Evolutionary conservation across 306 rosid species (phyloP), one percentile per base, ranked within the genome.

Genomic region (Trifolium subterraneum): DNA sequence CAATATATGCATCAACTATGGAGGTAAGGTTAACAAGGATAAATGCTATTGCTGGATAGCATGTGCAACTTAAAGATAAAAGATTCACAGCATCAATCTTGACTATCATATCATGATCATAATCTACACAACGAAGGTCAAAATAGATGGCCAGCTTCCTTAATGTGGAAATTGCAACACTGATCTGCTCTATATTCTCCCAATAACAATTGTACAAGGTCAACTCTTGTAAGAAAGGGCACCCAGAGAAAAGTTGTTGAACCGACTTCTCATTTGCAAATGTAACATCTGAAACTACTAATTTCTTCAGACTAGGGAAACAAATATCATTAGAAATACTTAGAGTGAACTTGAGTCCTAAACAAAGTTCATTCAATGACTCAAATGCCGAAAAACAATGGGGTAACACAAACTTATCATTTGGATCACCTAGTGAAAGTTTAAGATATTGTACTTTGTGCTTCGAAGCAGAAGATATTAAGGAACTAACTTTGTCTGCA

Each of bases 1-100:
- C n/a, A n/a, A n/a, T n/a, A n/a, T n/a, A n/a, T n/a, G n/a, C n/a
- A n/a, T n/a, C n/a, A n/a, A n/a, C n/a, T n/a, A n/a, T n/a, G n/a
- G n/a, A n/a, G n/a, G n/a, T n/a, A n/a, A n/a, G n/a, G n/a, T n/a
- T n/a, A n/a, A n/a, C n/a, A n/a, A n/a, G n/a, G n/a, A n/a, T n/a
- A n/a, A n/a, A n/a, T n/a, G n/a, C n/a, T n/a, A n/a, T n/a, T n/a
- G n/a, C n/a, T n/a, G n/a, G n/a, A n/a, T n/a, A n/a, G n/a, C n/a
- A n/a, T n/a, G n/a, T n/a, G n/a, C n/a, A n/a, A 20, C 50, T 55
- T 8, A 67, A 56, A 10, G 36, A 55, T 76, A 12, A 19, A 59
- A 76, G 80, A 29, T 76, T 67, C 60, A 29, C 68, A 12, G 61
- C 74, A 67, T 76, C 80, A 76, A 41, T 76, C 18, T 10, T 31